phyloP scores from a whole-genome alignment of 805 yeast genomes.

The Kodamaea jinghongensis region DNA sequence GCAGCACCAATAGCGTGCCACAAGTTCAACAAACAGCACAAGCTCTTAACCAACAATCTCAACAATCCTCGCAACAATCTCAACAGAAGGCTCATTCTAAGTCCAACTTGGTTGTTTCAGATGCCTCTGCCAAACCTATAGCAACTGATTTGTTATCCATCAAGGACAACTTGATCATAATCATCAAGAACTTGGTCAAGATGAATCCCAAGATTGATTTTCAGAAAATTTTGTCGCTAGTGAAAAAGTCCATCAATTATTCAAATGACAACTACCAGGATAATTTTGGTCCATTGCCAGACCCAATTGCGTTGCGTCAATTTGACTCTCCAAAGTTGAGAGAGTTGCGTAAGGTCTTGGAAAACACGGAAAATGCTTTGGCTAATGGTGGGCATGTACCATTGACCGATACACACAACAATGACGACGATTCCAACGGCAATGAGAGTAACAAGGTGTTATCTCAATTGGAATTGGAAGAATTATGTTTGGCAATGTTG shows the following conservation, averaged over 20 bases:
- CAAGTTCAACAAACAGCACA: conserved; percentile 5
- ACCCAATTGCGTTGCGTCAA: conserved; percentile 61
- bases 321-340: conserved; percentile 87
- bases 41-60: neutral
- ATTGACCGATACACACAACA: neutral
- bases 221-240: conserved; percentile 43
- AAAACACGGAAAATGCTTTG: conserved; percentile 27
- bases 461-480: conserved; percentile 68
- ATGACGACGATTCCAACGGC: conserved; percentile 10
- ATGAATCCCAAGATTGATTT: conserved; percentile 26
- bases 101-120: conserved; percentile 6
- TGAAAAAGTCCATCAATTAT: conserved; percentile 33
- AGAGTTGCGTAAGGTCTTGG: conserved; percentile 69
- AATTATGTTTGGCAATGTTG: conserved; percentile 76
- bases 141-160: conserved; percentile 26
- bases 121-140: conserved; percentile 10
- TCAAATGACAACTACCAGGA: conserved; percentile 48
- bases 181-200: conserved; percentile 16
- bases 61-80: too few relatives aligned
- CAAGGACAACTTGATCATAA: conserved; percentile 18
- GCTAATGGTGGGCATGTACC: conserved; percentile 6
- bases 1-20: neutral
- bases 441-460: conserved; percentile 15
- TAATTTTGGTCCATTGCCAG: conserved; percentile 75
- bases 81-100: neutral